A percentile compares a stretch with the other conserved stretches of the same genome.
phyloP scores from a whole-genome alignment of 2,329 filamentous ascomycete species.

The Tolypocladium paradoxum region DNA sequence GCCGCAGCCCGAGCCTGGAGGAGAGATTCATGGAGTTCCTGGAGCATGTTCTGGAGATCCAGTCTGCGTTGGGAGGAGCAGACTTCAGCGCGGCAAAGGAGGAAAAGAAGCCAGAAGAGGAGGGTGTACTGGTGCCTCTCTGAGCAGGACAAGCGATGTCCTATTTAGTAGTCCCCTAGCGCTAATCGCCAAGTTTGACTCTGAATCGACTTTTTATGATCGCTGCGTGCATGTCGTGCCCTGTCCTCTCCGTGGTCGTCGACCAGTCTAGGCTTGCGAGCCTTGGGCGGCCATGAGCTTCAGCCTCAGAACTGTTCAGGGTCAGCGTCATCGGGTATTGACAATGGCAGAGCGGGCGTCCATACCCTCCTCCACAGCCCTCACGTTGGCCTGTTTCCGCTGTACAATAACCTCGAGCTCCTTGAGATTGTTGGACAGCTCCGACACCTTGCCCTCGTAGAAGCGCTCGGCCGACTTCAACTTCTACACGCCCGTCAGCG shows the following conservation, averaged over 20 bases:
- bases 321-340: constrained; percentile 14
- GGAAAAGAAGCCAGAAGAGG: neutral
- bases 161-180: neutral
- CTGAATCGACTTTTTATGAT: neutral
- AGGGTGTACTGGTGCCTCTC: neutral
- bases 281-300: constrained; percentile 30
- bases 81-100: neutral
- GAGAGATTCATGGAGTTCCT: constrained; percentile 19
- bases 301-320: constrained; percentile 27
- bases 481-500: constrained; percentile 25
- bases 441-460: constrained; percentile 45
- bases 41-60: constrained; percentile 18
- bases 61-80: constrained; percentile 14
- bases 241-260: neutral
- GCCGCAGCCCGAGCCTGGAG: constrained; percentile 12
- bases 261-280: constrained; percentile 10
- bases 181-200: neutral
- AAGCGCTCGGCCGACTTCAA: constrained; percentile 43
- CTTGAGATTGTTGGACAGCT: constrained; percentile 41
- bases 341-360: constrained; percentile 1
- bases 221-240: neutral
- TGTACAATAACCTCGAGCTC: constrained; percentile 48
- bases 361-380: constrained; percentile 78
- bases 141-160: neutral
- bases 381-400: constrained; percentile 72